Base-by-base conservation (phyloP, 768 basidiomycete species). In the Astraeus odoratus region DNA sequence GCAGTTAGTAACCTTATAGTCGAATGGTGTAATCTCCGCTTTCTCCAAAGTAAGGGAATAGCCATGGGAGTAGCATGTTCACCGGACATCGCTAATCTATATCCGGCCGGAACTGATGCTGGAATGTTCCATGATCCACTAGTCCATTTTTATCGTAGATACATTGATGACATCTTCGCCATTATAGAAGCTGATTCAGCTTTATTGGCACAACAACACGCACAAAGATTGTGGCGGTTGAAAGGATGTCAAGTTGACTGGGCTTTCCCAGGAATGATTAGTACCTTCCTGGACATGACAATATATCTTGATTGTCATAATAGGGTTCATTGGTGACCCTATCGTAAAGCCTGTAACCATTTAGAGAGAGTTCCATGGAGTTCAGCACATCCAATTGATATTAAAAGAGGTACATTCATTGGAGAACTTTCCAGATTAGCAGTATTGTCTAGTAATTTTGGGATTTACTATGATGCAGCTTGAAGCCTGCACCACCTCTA, bases 51-150 rank as follows among this genome's bases (percentile, higher is more conserved):
- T 9, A 10, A 38, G 31, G 52, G 54, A 1, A 38, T 56, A 8
- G 47, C 52, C 1, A 56, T 56, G 53, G 53, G 54, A 1, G 27
- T 54, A 2, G 49, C 52, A 0, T 47, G 37, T 33, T 30, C 42
- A 13, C 53, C 53, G 7, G 46, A 48, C 26, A 23, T 56, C 15
- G 50, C 53, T 1, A 56, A 56, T 23, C n/a, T 56, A 3, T 56
- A 51, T 38, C 53, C 36, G 4, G 38, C 39, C 2, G 26, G 20
- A 8, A 31, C 12, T 1, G 50, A 56, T 18, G 29, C 43, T 8
- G 12, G 9, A 42, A 40, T 5, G 33, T 10, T 31, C 30, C 30
- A 22, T 25, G 8, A 23, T 1, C n/a, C 39, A 25, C 19, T 13
- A 0, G 19, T 52, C 4, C 23, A 25, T 3, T 48, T 55, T 16